Evolutionary conservation across 1,139 yeast genomes (phyloP).

Genomic region (Pichia kudriavzevii): DNA sequence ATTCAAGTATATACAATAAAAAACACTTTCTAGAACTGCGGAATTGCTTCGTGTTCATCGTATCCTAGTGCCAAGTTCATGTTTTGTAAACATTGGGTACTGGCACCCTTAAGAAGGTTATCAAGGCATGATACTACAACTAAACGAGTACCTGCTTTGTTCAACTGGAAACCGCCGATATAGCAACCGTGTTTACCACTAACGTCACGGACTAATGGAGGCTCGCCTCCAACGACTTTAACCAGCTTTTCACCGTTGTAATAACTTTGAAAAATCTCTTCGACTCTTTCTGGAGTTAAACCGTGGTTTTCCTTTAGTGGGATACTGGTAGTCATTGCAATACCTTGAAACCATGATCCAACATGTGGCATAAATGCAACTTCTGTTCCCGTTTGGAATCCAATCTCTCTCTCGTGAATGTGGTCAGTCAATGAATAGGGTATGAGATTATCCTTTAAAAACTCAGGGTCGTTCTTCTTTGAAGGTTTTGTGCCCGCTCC

Average conservation of each 20-base stretch:
- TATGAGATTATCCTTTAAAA: constrained; percentile 72
- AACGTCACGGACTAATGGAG: constrained; percentile 86
- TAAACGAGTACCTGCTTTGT: constrained; percentile 79
- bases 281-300: constrained; percentile 71
- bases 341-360: constrained; percentile 99
- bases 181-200: constrained; percentile 92
- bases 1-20: too few species aligned
- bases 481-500: constrained; percentile 99
- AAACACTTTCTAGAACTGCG: constrained; percentile 32
- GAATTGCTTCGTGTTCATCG: constrained; percentile 93
- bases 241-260: constrained; percentile 84
- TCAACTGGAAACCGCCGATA: constrained; percentile 93
- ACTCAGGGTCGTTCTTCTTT: constrained; percentile 79
- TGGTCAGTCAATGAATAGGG: constrained; percentile 97
- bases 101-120: constrained; percentile 94
- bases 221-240: constrained; percentile 80
- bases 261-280: constrained; percentile 80
- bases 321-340: constrained; percentile 81
- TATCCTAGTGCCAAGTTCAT: constrained; percentile 84
- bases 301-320: constrained; percentile 59
- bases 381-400: constrained; percentile 64
- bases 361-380: constrained; percentile 96
- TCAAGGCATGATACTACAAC: constrained; percentile 94
- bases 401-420: constrained; percentile 89
- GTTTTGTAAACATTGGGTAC: constrained; percentile 96